These are phyloP conservation scores for Fusarium falciforme DNA, from an alignment of 2,329 filamentous ascomycete species.

Conservation along the genomic window DNA sequence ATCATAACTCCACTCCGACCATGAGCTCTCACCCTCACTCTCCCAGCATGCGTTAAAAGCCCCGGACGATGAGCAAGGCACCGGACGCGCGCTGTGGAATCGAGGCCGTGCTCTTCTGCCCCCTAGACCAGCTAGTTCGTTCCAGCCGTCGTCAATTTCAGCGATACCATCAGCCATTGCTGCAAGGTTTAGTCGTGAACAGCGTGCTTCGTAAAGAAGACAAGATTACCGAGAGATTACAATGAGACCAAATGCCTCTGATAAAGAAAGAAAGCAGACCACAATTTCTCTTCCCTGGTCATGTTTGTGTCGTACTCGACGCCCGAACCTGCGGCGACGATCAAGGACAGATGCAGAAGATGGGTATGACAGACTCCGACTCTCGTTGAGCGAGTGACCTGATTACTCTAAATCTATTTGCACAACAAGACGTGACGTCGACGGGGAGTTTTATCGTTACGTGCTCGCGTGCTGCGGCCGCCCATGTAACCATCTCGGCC, in stretches of 20 bases:
- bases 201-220: background rate
- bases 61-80: background rate
- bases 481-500: conserved; percentile 1
- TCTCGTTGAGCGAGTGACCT: conserved; percentile 8
- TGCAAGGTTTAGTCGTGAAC: background rate
- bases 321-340: background rate
- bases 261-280: background rate
- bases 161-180: conserved; percentile 27
- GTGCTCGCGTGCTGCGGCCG: background rate
- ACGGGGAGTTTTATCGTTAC: background rate
- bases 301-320: conserved; percentile 18
- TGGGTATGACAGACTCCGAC: conserved; percentile 12
- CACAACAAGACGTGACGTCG: background rate
- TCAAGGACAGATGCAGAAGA: conserved; percentile 13
- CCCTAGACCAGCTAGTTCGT: background rate
- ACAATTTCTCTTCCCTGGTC: too few relatives aligned
- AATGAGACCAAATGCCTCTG: too few relatives aligned
- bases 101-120: background rate
- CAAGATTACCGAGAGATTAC: background rate
- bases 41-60: conserved; percentile 13
- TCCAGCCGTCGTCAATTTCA: conserved; percentile 18
- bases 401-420: conserved; percentile 2
- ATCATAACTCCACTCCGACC: conserved; percentile 18
- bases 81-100: background rate
- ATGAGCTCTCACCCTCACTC: background rate